Conservation (phyloP, 2,329 filamentous ascomycete genomes). For the Sclerotinia nivalis region DNA sequence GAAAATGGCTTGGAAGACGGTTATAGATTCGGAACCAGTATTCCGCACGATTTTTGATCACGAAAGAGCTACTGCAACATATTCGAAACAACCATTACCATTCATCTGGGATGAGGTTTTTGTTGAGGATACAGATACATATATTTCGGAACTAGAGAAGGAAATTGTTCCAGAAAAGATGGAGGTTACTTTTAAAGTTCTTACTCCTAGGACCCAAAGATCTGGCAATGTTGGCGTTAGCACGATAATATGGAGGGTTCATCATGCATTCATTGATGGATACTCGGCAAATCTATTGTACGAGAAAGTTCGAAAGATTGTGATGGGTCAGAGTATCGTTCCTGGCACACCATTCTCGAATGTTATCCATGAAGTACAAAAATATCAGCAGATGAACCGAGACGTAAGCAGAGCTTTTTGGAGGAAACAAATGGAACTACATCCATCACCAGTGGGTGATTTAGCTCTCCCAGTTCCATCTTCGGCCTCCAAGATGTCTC, state of each 20-base stretch:
- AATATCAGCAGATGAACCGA: not conserved
- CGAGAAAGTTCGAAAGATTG: slow-evolving; percentile 14
- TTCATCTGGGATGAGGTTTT: slow-evolving; percentile 1
- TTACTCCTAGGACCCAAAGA: not conserved
- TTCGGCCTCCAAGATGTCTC: not conserved
- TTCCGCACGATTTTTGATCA: slow-evolving; percentile 30
- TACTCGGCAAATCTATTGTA: slow-evolving; percentile 32
- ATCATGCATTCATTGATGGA: slow-evolving; percentile 43
- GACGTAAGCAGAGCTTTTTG: slow-evolving; percentile 14
- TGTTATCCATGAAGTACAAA: slow-evolving; percentile 4
- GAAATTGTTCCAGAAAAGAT: slow-evolving; percentile 4
- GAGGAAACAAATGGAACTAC: slow-evolving; percentile 16
- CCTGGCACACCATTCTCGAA: slow-evolving; percentile 1
- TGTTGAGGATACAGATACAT: slow-evolving; percentile 1
- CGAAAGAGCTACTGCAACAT: slow-evolving; percentile 5
- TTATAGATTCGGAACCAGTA: slow-evolving; percentile 36
- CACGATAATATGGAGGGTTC: slow-evolving; percentile 41
- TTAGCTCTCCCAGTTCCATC: slow-evolving; percentile 11
- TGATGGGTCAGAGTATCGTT: not conserved
- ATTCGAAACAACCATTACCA: slow-evolving; percentile 10
- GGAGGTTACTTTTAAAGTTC: slow-evolving; percentile 8
- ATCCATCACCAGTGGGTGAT: slow-evolving; percentile 1
- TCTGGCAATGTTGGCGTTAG: not conserved
- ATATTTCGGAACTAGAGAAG: slow-evolving; percentile 6
- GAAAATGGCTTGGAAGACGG: slow-evolving; percentile 37